Conservation (phyloP, 768 basidiomycete species). For the Mycena leptocephala region DNA sequence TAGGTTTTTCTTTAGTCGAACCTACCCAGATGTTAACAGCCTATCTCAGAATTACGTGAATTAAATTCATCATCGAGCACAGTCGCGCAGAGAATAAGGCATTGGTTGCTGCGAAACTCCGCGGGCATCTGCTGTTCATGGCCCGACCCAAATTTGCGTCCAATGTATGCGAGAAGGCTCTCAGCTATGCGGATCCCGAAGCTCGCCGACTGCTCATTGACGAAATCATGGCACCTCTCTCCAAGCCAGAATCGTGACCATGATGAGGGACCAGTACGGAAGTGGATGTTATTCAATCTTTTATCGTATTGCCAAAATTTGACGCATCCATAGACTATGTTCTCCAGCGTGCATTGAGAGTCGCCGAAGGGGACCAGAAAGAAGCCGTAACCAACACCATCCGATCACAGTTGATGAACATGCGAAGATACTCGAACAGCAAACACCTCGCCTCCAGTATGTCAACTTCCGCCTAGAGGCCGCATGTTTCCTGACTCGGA, state of each 20-base stretch:
- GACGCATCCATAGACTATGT: constrained; percentile 79
- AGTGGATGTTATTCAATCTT: constrained; percentile 67
- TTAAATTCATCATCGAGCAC: constrained; percentile 93
- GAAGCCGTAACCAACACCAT: constrained; percentile 75
- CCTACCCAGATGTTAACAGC: constrained; percentile 17
- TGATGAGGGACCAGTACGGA: constrained; percentile 93
- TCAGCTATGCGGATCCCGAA: constrained; percentile 75
- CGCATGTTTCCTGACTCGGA: constrained; percentile 28
- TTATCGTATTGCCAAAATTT: neutral
- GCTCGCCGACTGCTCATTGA: constrained; percentile 82
- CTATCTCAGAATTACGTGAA: constrained; percentile 92
- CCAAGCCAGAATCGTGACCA: constrained; percentile 76
- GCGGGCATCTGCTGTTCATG: constrained; percentile 85
- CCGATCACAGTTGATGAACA: constrained; percentile 76
- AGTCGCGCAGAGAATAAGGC: constrained; percentile 80
- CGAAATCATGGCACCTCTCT: constrained; percentile 77
- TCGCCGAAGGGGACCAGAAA: constrained; percentile 82
- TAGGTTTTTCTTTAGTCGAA: constrained; percentile 53
- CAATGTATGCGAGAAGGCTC: constrained; percentile 95
- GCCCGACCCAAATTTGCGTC: constrained; percentile 95
- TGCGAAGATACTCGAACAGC: constrained; percentile 83
- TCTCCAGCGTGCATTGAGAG: constrained; percentile 81
- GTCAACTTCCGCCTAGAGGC: constrained; percentile 44
- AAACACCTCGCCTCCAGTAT: constrained; percentile 88
- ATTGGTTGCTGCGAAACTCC: constrained; percentile 77